Percentiles rank a stretch among this genome's conserved stretches.
Conservation (phyloP, 2,329 filamentous ascomycete species). For the Botryotinia globosa region DNA sequence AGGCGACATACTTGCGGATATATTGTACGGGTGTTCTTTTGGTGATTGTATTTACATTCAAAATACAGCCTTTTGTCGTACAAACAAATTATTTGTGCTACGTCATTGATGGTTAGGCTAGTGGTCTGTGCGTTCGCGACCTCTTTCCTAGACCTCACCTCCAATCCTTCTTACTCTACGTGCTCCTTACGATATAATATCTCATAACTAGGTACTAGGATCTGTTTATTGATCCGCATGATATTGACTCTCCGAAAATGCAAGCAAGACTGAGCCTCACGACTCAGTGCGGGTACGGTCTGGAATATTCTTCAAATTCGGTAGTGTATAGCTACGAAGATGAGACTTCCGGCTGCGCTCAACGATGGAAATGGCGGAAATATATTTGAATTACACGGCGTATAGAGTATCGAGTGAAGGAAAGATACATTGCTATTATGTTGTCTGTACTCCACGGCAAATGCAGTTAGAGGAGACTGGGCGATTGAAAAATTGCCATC, state of each 20-base stretch:
- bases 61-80: background rate
- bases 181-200: background rate
- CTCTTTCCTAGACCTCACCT: background rate
- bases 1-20: slow-evolving; percentile 24
- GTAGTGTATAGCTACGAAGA: too few relatives aligned
- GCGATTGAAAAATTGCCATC: background rate
- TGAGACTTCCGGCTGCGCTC: background rate
- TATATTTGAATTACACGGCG: too few relatives aligned
- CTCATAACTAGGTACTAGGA: background rate
- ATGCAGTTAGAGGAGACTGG: background rate
- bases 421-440: background rate
- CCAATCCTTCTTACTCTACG: background rate
- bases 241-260: background rate
- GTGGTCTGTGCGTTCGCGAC: slow-evolving; percentile 6
- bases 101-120: slow-evolving; percentile 9
- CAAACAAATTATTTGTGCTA: slow-evolving; percentile 1
- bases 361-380: background rate
- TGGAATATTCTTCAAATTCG: background rate
- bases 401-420: background rate
- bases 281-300: background rate
- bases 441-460: background rate
- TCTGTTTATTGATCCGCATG: background rate
- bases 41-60: background rate
- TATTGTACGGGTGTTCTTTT: background rate
- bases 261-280: background rate